These are phyloP conservation scores for Hanseniaspora guilliermondii DNA, from an alignment of 805 yeast genomes.

Conservation along the genomic window DNA sequence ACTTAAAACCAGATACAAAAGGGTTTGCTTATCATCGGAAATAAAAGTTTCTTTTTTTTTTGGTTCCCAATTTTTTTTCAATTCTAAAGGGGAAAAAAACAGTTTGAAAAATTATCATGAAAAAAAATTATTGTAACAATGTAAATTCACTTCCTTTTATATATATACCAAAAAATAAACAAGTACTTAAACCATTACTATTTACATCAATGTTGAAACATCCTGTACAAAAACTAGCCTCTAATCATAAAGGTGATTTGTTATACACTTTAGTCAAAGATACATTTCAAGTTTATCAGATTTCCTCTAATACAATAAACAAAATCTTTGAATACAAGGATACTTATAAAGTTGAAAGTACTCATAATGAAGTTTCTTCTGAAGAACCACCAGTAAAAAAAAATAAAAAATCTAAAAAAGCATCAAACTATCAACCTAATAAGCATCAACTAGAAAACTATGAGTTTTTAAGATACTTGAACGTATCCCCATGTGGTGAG, in stretches of 20 bases:
- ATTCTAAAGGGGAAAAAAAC: not conserved
- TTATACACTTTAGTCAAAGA: slow-evolving; percentile 50
- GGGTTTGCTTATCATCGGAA: not conserved
- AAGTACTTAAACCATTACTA: not conserved
- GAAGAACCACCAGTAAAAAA: slow-evolving; percentile 25
- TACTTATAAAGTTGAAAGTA: slow-evolving; percentile 28
- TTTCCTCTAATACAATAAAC: slow-evolving; percentile 25
- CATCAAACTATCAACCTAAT: slow-evolving; percentile 51
- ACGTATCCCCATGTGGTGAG: slow-evolving; percentile 40
- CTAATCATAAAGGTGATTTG: slow-evolving; percentile 34
- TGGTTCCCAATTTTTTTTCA: not conserved
- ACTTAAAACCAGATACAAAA: not conserved
- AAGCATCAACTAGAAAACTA: slow-evolving; percentile 57
- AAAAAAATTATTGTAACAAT: too few species aligned
- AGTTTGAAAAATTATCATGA: not conserved
- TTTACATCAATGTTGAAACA: slow-evolving; percentile 43
- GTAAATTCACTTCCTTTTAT: too few species aligned
- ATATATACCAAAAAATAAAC: not conserved
- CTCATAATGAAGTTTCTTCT: slow-evolving; percentile 19
- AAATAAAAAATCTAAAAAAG: slow-evolving; percentile 28
- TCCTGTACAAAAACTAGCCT: slow-evolving; percentile 50
- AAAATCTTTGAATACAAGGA: slow-evolving; percentile 32
- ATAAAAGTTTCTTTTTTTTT: not conserved
- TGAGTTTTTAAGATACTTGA: slow-evolving; percentile 55
- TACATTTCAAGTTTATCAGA: slow-evolving; percentile 41